These are phyloP conservation scores for Macrophomina pseudophaseolina DNA, from an alignment of 2,329 filamentous ascomycete species.

Conservation along the genomic window DNA sequence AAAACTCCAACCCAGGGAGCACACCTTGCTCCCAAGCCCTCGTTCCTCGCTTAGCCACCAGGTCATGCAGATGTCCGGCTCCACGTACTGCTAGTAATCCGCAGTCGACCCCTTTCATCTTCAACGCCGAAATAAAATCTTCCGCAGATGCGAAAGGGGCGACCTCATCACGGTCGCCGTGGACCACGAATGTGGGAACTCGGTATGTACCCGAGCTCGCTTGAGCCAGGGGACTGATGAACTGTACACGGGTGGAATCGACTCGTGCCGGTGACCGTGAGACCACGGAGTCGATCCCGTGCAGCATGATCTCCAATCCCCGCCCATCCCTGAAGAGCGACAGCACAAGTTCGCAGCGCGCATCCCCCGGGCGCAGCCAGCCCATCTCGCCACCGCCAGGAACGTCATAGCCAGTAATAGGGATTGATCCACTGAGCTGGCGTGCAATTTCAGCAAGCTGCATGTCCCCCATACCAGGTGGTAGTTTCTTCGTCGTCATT, in stretches of 20 bases:
- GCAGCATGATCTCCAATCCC: conserved; percentile 27
- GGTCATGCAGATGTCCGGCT: neutral
- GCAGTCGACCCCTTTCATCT: neutral
- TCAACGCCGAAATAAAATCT: neutral
- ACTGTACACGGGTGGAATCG: conserved; percentile 12
- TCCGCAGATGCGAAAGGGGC: neutral
- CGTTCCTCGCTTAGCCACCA: neutral
- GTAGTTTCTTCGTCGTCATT: neutral
- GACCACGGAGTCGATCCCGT: conserved; percentile 27
- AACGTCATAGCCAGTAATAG: neutral
- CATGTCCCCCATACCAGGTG: neutral
- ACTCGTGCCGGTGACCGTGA: neutral
- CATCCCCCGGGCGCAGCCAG: conserved; percentile 28
- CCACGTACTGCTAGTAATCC: neutral
- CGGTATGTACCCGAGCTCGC: conserved; percentile 27
- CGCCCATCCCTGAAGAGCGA: conserved; percentile 28
- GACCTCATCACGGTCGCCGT: conserved; percentile 28
- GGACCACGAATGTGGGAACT: conserved; percentile 30
- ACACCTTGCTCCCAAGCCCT: neutral
- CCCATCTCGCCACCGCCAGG: conserved; percentile 13
- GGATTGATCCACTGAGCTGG: neutral
- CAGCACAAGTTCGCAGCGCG: conserved; percentile 29
- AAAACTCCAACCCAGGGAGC: neutral
- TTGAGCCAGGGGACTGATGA: conserved; percentile 29
- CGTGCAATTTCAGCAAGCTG: neutral